phyloP scores from a whole-genome alignment of 495 filamentous ascomycete species.

The Trichoderma erinaceum region DNA sequence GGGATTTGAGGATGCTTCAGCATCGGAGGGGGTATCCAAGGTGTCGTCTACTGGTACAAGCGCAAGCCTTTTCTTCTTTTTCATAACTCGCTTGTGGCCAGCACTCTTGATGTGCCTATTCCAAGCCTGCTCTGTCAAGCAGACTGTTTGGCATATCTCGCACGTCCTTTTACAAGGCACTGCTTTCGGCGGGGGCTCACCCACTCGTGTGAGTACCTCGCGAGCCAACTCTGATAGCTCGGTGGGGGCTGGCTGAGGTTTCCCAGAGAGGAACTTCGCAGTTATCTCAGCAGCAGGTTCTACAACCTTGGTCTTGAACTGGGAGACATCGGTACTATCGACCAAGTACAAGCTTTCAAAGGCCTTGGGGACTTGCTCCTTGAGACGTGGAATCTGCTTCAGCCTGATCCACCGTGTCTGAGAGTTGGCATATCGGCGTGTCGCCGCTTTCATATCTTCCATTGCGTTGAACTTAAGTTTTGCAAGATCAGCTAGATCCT shows the following conservation, averaged over 20 bases:
- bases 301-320: slow-evolving; percentile 55
- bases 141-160: slow-evolving; percentile 63
- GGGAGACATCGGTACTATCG: slow-evolving; percentile 58
- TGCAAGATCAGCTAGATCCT: slow-evolving; percentile 30
- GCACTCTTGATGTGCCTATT: slow-evolving; percentile 62
- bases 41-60: slow-evolving; percentile 23
- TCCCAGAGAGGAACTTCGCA: slow-evolving; percentile 48
- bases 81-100: slow-evolving; percentile 42
- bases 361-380: slow-evolving; percentile 40
- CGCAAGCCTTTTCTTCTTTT: slow-evolving; percentile 25
- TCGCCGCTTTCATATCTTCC: slow-evolving; percentile 64
- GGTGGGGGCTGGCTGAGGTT: slow-evolving; percentile 52
- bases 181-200: slow-evolving; percentile 29
- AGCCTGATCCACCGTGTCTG: slow-evolving; percentile 84
- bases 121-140: slow-evolving; percentile 70
- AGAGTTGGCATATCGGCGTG: slow-evolving; percentile 75
- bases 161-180: slow-evolving; percentile 55
- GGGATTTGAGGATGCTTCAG: not conserved
- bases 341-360: slow-evolving; percentile 61
- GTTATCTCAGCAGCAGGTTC: slow-evolving; percentile 58
- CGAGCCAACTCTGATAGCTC: slow-evolving; percentile 55
- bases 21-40: not conserved
- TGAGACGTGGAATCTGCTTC: slow-evolving; percentile 64
- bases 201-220: slow-evolving; percentile 47
- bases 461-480: slow-evolving; percentile 33